Evolutionary conservation across 2,329 filamentous ascomycete species (phyloP).

Genomic region (Apiospora rasikravindrae): DNA sequence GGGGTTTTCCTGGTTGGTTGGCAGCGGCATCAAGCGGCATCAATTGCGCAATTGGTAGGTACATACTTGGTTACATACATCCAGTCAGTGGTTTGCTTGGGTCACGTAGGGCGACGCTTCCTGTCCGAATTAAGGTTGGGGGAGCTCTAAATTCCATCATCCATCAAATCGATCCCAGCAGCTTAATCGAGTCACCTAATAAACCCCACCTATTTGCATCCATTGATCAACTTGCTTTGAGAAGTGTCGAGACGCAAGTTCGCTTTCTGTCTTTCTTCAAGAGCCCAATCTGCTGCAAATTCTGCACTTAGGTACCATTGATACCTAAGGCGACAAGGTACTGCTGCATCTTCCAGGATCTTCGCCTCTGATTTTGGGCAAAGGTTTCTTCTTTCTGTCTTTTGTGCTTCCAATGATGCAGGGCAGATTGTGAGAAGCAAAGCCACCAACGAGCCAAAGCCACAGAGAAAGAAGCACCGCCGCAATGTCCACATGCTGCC

Average conservation of each 20-base stretch:
- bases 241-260: neutral
- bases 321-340: neutral
- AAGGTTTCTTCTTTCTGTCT: neutral
- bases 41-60: neutral
- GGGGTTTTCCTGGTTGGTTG: neutral
- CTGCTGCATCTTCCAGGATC: slow-evolving; percentile 11
- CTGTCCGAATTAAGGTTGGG: neutral
- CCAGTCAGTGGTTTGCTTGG: neutral
- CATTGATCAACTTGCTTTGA: neutral
- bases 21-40: no score
- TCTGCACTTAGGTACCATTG: slow-evolving; percentile 1
- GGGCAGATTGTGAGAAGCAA: neutral
- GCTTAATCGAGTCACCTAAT: neutral
- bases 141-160: neutral
- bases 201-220: neutral
- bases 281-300: neutral
- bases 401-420: neutral
- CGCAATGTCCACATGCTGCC: neutral
- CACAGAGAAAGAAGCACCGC: neutral
- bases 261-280: neutral
- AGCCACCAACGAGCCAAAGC: slow-evolving; percentile 3
- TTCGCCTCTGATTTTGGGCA: neutral
- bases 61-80: neutral
- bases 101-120: neutral
- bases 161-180: neutral